Evolutionary conservation across 2,329 filamentous ascomycete species (phyloP), one percentile per base, ranked within the genome.

Genomic region (Paraphoma chrysanthemicola): DNA sequence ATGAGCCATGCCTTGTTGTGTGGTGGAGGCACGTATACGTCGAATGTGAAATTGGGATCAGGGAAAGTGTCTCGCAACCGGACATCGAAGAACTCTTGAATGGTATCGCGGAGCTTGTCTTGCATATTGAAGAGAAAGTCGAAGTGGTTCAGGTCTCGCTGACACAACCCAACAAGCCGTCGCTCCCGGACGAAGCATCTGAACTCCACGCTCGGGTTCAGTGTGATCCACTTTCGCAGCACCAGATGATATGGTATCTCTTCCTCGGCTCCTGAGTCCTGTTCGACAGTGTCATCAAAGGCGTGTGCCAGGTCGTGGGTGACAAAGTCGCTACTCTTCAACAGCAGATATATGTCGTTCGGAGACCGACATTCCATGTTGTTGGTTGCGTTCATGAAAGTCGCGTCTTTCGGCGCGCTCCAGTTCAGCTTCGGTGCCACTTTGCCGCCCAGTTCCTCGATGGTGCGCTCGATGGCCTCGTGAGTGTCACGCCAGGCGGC

Each of bases 401-500:
- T 92, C 8, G 95, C 95, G 73, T 99, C 95, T 76, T 97, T 97
- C 4, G 95, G 95, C 4, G 93, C 89, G 6, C 93, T 97, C 95
- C 95, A 99, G 80, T 98, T 98, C 45, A 99, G 81, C 78, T 99
- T 99, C 0, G 95, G 95, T 1, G 90, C 89, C 8, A 97, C 93
- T 57, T 89, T 87, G 56, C 94, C 94, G 14, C 92, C 93, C 1
- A 98, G 85, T 67, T 93, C 90, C 11, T 82, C 78, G 60, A 99
- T 97, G 42, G 86, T 90, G 23, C 86, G 81, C 73, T 89, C 90
- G 75, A 99, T 92, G 54, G 85, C 78, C 44, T 87, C 81, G 76
- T 99, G 95, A 2, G 93, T 85, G 36, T 91, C 89, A 8, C 88
- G 75, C 86, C 86, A 89, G 46, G 80, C 76, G 30, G 73, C 71